Conservation (phyloP, 129 eudicot species). For the Heracleum sosnowskyi region DNA sequence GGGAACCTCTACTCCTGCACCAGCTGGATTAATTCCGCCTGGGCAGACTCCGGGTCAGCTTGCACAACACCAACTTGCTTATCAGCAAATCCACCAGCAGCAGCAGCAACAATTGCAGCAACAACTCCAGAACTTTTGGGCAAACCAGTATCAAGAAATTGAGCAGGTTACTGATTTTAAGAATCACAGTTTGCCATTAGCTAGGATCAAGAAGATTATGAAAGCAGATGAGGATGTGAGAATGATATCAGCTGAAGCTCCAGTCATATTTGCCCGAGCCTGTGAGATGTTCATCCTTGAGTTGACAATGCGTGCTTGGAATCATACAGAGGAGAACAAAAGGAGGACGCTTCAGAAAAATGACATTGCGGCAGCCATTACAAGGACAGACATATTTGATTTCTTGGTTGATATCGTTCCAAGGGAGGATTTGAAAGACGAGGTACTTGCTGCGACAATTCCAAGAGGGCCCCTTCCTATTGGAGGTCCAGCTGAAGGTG, state of each 20-base stretch:
- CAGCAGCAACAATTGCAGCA: slow-evolving; percentile 80
- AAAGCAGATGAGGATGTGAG: slow-evolving; percentile 93
- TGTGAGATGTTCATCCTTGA: slow-evolving; percentile 95
- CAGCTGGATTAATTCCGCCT: slow-evolving; percentile 54
- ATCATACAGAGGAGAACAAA: slow-evolving; percentile 91
- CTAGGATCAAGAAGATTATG: slow-evolving; percentile 92
- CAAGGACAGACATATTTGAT: slow-evolving; percentile 87
- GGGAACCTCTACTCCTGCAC: slow-evolving; percentile 43
- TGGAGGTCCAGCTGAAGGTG: slow-evolving; percentile 63
- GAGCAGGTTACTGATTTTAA: slow-evolving; percentile 81
- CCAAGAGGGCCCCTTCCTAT: slow-evolving; percentile 72
- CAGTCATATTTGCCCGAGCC: slow-evolving; percentile 86
- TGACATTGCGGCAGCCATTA: slow-evolving; percentile 91
- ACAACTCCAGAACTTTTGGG: slow-evolving; percentile 82
- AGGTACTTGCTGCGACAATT: slow-evolving; percentile 67
- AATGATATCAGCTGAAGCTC: slow-evolving; percentile 97
- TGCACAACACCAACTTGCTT: slow-evolving; percentile 84
- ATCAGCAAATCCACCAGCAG: slow-evolving; percentile 91
- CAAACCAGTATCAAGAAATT: slow-evolving; percentile 77
- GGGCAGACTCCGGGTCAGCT: slow-evolving; percentile 68
- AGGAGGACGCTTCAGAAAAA: slow-evolving; percentile 90
- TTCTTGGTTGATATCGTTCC: slow-evolving; percentile 88
- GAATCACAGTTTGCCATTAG: slow-evolving; percentile 85
- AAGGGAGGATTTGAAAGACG: slow-evolving; percentile 79
- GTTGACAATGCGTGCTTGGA: slow-evolving; percentile 81